Evolutionary conservation across 768 basidiomycete species (phyloP).

Genomic region (Cytidiella melzeri): DNA sequence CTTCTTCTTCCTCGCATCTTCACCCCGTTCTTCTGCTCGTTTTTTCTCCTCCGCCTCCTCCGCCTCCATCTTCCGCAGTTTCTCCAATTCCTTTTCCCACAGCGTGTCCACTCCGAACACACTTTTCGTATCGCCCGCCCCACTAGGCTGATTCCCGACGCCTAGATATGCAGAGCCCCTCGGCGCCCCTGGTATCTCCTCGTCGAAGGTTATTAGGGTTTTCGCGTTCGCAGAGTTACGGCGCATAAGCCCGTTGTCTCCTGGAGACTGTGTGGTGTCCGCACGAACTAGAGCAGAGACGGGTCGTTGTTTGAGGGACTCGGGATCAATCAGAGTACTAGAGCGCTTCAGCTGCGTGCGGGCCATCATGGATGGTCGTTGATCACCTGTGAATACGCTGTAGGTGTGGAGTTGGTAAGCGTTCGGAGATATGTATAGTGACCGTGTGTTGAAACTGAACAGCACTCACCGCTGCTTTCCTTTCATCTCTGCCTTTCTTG

Average conservation of each 20-base stretch:
- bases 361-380: conserved; percentile 91
- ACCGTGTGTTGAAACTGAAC: conserved; percentile 5
- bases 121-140: conserved; percentile 43
- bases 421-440: neutral
- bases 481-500: conserved; percentile 75
- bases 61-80: conserved; percentile 72
- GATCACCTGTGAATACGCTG: conserved; percentile 85
- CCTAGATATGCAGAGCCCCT: conserved; percentile 27
- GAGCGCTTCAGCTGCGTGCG: conserved; percentile 47
- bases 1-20: conserved; percentile 35
- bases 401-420: neutral
- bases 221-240: conserved; percentile 49
- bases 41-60: conserved; percentile 55
- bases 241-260: conserved; percentile 29
- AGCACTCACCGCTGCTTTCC: conserved; percentile 69
- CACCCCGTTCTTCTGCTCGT: conserved; percentile 38
- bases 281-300: conserved; percentile 32
- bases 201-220: conserved; percentile 64
- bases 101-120: conserved; percentile 92
- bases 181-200: conserved; percentile 33
- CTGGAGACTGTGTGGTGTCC: conserved; percentile 34
- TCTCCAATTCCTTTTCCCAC: conserved; percentile 85
- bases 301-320: conserved; percentile 47
- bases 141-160: conserved; percentile 13
- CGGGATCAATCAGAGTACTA: conserved; percentile 72